Base-by-base conservation (phyloP, 1,139 yeast species). In the Yamadazyma siamensis region DNA sequence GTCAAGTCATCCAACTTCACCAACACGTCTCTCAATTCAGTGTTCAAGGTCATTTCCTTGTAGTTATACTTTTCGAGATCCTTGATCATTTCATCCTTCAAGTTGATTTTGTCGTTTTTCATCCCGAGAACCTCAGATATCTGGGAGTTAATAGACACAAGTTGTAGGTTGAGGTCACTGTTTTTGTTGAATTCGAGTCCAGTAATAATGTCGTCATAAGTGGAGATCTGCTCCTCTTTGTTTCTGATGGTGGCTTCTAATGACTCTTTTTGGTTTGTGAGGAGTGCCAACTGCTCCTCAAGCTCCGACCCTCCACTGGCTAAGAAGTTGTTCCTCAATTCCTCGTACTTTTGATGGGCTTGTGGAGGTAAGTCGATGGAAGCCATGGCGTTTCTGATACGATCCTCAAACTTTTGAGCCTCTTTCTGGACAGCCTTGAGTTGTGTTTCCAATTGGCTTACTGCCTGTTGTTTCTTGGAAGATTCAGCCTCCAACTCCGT, bases 1-100 rank as follows among this genome's bases (percentile, higher is more conserved):
- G 78, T 77, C 23, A 84, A 58, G 37, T 85, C 95, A 39, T 84
- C 84, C 28, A 88, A 57, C 44, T 72, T 72, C 2, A 75, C 47
- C 25, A 85, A 64, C 1, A 80, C 70, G 30, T 77, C 80, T 40
- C 81, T 74, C 32, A 88, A 61, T 46, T 76, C 74, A n/a, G 80
- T 67, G 40, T 82, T 84, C 14, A 80, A 49, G 37, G 71, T 75
- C 21, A 65, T 56, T 44, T 79, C 87, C 37, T 71, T 61, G 12
- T 64, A 61, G 15, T 63, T 52, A 25, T 62, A 61, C 15, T 67
- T 59, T 35, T 77, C 78, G 34, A 72, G 69, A 12, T 62, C 54
- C 10, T 66, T 54, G 11, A 73, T 59, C 6, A 80, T 47, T 4
- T 56, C 54, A 26, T 65, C 65, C 25, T 58, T 57, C 59, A 54